phyloP scores from a whole-genome alignment of 2,329 filamentous ascomycete genomes.

The Diaporthe nobilis region DNA sequence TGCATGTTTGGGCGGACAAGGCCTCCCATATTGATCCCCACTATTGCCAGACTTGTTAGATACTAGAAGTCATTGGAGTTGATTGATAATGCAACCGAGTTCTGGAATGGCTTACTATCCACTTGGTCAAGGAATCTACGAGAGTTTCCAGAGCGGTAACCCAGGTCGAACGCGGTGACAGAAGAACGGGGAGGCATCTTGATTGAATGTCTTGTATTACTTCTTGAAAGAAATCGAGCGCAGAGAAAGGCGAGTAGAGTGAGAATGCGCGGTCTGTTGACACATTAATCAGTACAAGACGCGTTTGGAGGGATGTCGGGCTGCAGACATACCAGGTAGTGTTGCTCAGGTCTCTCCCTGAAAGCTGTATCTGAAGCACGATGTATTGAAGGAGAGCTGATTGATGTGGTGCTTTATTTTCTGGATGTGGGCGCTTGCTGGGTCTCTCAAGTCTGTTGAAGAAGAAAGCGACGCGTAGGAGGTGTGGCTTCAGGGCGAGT shows the following conservation, averaged over 20 bases:
- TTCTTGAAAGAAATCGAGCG: not conserved
- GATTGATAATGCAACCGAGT: not conserved
- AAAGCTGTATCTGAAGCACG: not conserved
- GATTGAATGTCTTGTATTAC: not conserved
- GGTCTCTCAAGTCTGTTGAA: not conserved
- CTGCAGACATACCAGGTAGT: not conserved
- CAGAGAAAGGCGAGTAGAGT: not conserved
- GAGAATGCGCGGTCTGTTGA: not conserved
- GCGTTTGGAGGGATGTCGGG: not conserved
- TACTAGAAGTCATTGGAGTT: not conserved
- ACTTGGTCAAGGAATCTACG: constrained; percentile 1
- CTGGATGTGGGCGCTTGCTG: too few species aligned
- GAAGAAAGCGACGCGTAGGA: not conserved
- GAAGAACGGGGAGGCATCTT: not conserved
- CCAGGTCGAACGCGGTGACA: not conserved
- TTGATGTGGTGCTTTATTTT: not conserved
- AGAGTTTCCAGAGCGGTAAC: not conserved
- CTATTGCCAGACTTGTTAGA: not conserved
- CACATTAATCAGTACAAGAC: not conserved
- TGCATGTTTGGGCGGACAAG: not conserved
- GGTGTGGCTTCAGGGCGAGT: not conserved
- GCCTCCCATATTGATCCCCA: not conserved
- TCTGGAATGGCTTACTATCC: not conserved
- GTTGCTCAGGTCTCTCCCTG: not conserved
- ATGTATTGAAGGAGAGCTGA: not conserved